Evolutionary conservation across 1,284 basidiomycete species (phyloP).

Genomic region (Omphalotus olearius): DNA sequence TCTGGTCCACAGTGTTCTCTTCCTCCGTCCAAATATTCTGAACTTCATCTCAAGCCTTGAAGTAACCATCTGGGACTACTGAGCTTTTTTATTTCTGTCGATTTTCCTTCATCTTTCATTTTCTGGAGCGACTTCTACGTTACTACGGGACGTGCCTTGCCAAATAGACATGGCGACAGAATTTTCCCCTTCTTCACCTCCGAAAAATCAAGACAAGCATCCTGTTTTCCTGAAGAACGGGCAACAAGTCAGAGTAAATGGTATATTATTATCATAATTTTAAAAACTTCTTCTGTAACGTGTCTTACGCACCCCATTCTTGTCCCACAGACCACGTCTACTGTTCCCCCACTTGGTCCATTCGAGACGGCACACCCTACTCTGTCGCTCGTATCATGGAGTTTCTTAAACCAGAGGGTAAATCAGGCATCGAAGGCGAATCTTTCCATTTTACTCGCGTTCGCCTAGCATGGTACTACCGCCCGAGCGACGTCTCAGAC

Average conservation of each 20-base stretch:
- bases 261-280: constrained; percentile 39
- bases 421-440: constrained; percentile 35
- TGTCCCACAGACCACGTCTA: constrained; percentile 87
- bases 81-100: no score
- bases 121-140: no score
- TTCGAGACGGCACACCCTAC: constrained; percentile 90
- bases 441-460: constrained; percentile 74
- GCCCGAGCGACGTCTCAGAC: constrained; percentile 85
- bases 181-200: constrained; percentile 65
- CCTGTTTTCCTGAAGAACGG: constrained; percentile 68
- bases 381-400: constrained; percentile 95
- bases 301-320: constrained; percentile 19
- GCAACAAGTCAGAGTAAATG: constrained; percentile 78
- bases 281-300: constrained; percentile 13
- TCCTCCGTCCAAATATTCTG: no score
- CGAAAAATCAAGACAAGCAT: constrained; percentile 59
- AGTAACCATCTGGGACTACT: no score
- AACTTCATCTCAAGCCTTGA: no score
- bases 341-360: constrained; percentile 86
- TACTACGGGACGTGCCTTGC: no score
- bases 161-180: not conserved
- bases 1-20: no score
- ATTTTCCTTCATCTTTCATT: no score
- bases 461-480: constrained; percentile 90
- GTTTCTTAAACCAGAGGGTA: constrained; percentile 65